Base-by-base conservation (phyloP, 768 basidiomycete genomes). In the Serendipita sp. region DNA sequence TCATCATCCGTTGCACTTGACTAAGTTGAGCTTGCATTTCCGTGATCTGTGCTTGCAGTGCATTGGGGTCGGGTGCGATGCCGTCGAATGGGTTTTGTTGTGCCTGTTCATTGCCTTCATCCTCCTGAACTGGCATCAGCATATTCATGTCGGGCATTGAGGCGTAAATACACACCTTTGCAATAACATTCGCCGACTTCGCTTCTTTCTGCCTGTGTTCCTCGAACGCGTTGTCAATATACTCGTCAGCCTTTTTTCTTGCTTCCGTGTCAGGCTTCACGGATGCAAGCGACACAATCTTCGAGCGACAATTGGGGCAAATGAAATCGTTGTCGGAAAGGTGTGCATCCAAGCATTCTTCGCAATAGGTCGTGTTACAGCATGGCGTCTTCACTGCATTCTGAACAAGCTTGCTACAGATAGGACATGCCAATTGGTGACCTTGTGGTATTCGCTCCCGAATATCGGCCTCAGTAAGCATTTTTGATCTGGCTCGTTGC, bases 371-470 rank as follows among this genome's bases (percentile, higher is more conserved):
- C 46, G 86, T 90, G 69, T 82, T 83, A 78, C 95, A 98, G 75
- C 95, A 97, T 1, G 96, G 95, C 2, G 92, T 94, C 75, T 89
- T 88, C 72, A 95, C 89, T 53, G 94, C 92, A 71, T 97, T 92
- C 69, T 88, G 87, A 74, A 96, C 85, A 37, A 98, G 83, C 77
- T 86, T 90, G 75, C 86, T 86, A 81, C 95, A 94, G 73, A 97
- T 86, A 4, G 91, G 84, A 74, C 95, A 97, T 10, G 84, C 81
- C 56, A 99, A 79, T 3, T 84, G 72, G 71, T 98, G 94, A 54
- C 85, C 78, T 0, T 92, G 89, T 11, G 83, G 78, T 53, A 72
- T 69, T 62, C 84, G 82, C 70, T 96, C 93, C 69, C 92, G 89
- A 65, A 99, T 81, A 74, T 98, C 96, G 62, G 86, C 86, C 66